Percentiles rank a stretch among this genome's conserved stretches.
phyloP scores from a whole-genome alignment of 106 monocot species.

The Phalaenopsis equestris region DNA sequence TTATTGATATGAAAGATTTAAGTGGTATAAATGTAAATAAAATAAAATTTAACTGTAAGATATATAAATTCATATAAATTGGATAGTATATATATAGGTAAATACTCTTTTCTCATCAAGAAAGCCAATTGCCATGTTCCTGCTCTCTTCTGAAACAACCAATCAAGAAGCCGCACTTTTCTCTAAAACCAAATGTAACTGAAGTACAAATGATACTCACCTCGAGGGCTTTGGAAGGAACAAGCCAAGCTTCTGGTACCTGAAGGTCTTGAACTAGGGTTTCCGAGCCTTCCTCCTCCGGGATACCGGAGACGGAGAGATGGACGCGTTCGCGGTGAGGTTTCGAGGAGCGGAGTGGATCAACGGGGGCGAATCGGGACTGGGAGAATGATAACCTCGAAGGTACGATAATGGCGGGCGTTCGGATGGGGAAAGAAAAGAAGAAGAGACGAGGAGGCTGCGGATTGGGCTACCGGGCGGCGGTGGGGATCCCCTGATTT shows the following conservation, averaged over 20 bases:
- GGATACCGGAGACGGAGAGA: background rate
- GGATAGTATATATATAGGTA: too few species aligned
- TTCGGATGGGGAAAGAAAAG: background rate
- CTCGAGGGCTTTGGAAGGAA: background rate
- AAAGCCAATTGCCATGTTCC: too few species aligned
- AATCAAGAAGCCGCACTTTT: too few species aligned
- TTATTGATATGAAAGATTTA: too few species aligned
- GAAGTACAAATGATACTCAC: background rate
- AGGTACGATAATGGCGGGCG: background rate
- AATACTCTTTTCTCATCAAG: too few species aligned
- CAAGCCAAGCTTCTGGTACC: conserved; percentile 2
- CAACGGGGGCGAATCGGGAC: background rate
- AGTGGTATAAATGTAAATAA: too few species aligned
- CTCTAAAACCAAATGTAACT: too few species aligned
- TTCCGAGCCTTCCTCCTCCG: background rate
- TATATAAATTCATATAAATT: too few species aligned
- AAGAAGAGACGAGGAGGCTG: background rate
- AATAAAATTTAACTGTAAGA: too few species aligned
- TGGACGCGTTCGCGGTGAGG: background rate
- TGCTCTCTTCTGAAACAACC: too few species aligned
- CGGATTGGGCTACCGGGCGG: background rate
- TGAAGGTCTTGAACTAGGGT: conserved; percentile 2
- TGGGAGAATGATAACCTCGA: background rate
- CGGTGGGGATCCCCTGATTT: background rate
- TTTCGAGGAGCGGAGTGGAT: background rate